These are phyloP conservation scores for Aspergillus cejpii DNA, from an alignment of 2,329 filamentous ascomycete species.

Conservation along the genomic window DNA sequence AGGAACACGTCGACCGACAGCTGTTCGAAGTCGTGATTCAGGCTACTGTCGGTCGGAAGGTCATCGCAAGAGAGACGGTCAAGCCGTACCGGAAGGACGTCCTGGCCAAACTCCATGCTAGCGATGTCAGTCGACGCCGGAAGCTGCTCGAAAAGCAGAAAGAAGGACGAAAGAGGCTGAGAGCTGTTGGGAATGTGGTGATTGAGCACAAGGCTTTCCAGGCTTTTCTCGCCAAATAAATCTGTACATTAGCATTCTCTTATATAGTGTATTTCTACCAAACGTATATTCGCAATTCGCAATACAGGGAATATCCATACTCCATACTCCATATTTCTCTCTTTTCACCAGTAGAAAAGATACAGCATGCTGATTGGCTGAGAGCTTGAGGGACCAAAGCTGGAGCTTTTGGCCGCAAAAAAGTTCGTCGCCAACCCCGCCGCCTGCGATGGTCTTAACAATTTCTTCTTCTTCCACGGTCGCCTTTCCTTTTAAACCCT, in stretches of 20 bases:
- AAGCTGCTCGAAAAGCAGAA: constrained; percentile 97
- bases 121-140: constrained; percentile 70
- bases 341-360: neutral
- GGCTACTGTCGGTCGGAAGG: constrained; percentile 70
- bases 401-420: constrained; percentile 15
- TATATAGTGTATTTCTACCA: constrained; percentile 1
- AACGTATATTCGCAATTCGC: no score
- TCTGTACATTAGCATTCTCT: constrained; percentile 2
- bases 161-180: constrained; percentile 80
- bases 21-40: constrained; percentile 98
- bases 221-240: constrained; percentile 75
- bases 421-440: constrained; percentile 27
- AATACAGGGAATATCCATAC: no score
- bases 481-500: neutral
- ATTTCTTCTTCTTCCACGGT: constrained; percentile 11
- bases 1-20: constrained; percentile 89
- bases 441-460: constrained; percentile 16
- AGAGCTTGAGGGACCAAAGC: constrained; percentile 10
- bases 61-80: constrained; percentile 87
- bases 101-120: constrained; percentile 83
- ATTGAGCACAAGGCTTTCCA: constrained; percentile 96
- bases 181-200: constrained; percentile 73
- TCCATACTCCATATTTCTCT: no score
- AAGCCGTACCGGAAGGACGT: constrained; percentile 98
- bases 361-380: constrained; percentile 14